phyloP scores from a whole-genome alignment of 169 alveolate genomes.

The Sarcocystis neurona region DNA sequence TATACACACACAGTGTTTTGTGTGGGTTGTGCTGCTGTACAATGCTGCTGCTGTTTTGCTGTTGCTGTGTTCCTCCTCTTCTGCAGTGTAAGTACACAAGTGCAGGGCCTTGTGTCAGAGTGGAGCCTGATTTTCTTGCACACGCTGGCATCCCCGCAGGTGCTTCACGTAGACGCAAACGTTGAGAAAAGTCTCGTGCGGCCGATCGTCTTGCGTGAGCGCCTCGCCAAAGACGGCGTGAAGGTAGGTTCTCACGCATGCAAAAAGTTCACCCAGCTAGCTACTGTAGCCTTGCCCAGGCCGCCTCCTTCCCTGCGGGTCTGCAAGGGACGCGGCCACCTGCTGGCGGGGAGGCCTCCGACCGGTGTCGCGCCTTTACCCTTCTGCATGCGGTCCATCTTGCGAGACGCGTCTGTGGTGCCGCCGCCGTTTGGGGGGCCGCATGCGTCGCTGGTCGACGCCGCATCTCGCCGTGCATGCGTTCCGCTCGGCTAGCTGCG shows the following conservation, averaged over 20 bases:
- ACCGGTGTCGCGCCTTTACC: no score
- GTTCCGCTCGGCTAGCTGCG: no score
- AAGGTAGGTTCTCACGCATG: conserved; percentile 16
- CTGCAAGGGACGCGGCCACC: no score
- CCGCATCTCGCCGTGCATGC: no score
- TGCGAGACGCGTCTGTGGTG: no score
- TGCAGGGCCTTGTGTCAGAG: conserved; percentile 13
- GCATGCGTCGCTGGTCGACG: no score
- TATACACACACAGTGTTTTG: not conserved
- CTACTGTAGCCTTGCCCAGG: no score
- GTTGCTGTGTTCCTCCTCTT: not conserved
- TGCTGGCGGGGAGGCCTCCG: no score
- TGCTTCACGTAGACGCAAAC: conserved; percentile 50
- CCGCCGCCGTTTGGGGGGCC: no score
- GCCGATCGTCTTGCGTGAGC: conserved; percentile 56
- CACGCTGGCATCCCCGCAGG: conserved; percentile 41
- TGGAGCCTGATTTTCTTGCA: conserved; percentile 44
- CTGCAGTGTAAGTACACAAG: not conserved
- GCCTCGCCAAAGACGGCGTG: conserved; percentile 48
- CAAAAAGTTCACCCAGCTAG: no score
- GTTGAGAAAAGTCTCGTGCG: conserved; percentile 46
- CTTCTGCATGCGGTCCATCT: no score
- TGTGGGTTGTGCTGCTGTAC: not conserved
- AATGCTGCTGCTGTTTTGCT: not conserved
- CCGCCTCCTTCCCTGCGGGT: no score